These are phyloP conservation scores for Gloeopeniophorella convolvens DNA, from an alignment of 768 basidiomycete species.

Conservation along the genomic window DNA sequence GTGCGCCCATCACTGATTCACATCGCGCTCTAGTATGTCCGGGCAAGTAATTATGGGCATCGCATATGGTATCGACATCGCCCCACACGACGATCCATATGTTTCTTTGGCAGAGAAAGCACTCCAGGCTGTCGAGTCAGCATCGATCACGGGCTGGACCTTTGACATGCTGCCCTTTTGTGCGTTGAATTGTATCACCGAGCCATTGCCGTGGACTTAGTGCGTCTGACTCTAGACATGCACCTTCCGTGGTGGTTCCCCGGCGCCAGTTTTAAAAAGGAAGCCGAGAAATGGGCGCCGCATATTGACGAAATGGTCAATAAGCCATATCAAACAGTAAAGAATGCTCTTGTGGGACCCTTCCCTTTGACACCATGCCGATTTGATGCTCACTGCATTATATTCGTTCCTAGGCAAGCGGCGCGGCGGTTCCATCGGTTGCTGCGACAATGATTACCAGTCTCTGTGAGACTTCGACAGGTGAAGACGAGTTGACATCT, in stretches of 20 bases:
- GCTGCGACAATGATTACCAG: constrained; percentile 12
- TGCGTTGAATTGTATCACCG: constrained; percentile 1
- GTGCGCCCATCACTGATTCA: constrained; percentile 4
- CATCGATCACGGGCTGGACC: constrained; percentile 13
- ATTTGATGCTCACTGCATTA: too few species aligned
- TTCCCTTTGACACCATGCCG: neutral
- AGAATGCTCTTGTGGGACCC: constrained; percentile 9
- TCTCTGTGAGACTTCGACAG: constrained; percentile 8
- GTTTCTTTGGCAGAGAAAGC: constrained; percentile 18
- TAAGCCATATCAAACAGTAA: constrained; percentile 22
- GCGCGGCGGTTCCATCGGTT: constrained; percentile 8
- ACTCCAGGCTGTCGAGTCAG: constrained; percentile 14
- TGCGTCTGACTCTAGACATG: constrained; percentile 13
- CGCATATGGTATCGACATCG: constrained; percentile 20
- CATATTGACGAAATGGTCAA: constrained; percentile 21
- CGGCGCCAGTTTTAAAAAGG: constrained; percentile 24
- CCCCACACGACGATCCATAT: constrained; percentile 20
- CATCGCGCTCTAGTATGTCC: constrained; percentile 8
- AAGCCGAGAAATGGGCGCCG: constrained; percentile 18
- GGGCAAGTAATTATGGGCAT: constrained; percentile 21
- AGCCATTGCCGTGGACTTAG: neutral
- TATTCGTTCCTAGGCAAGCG: too few species aligned
- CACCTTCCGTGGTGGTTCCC: constrained; percentile 25
- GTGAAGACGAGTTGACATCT: constrained; percentile 11
- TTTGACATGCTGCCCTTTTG: constrained; percentile 19